A percentile compares a stretch with the other conserved stretches of the same genome.
phyloP scores from a whole-genome alignment of 192 early-diverging fungal species.

The Coemansia sp. region DNA sequence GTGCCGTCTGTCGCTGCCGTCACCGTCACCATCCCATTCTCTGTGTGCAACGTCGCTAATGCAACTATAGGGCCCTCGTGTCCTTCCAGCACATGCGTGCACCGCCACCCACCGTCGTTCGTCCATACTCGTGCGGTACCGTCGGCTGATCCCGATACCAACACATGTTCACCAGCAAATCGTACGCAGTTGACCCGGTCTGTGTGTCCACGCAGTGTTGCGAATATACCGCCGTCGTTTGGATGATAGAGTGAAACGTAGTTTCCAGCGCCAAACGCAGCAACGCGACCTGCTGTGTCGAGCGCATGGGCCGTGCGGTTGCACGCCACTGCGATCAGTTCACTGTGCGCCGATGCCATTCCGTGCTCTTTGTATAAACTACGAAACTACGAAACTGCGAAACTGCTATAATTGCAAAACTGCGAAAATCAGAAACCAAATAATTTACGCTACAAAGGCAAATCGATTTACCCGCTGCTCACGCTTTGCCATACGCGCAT shows the following conservation, averaged over 20 bases:
- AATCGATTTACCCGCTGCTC: background rate
- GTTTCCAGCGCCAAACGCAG: slow-evolving; percentile 73
- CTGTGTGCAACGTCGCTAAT: slow-evolving; percentile 36
- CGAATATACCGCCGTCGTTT: slow-evolving; percentile 52
- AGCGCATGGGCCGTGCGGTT: slow-evolving; percentile 44
- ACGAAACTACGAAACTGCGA: too few relatives aligned
- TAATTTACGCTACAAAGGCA: background rate
- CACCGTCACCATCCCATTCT: slow-evolving; percentile 10
- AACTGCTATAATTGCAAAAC: background rate
- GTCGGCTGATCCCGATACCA: slow-evolving; percentile 81
- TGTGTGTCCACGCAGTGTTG: slow-evolving; percentile 73
- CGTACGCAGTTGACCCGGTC: slow-evolving; percentile 74
- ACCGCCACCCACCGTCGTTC: slow-evolving; percentile 54
- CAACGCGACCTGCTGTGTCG: slow-evolving; percentile 19
- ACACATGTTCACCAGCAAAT: slow-evolving; percentile 56
- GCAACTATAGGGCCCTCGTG: slow-evolving; percentile 68
- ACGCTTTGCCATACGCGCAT: too few relatives aligned
- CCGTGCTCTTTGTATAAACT: background rate
- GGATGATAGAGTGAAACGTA: slow-evolving; percentile 73
- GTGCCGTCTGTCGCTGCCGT: slow-evolving; percentile 28
- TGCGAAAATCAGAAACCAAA: background rate
- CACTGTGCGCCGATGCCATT: slow-evolving; percentile 11
- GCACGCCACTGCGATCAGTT: slow-evolving; percentile 38
- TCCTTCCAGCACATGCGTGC: slow-evolving; percentile 65
- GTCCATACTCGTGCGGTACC: slow-evolving; percentile 77